Percentiles rank a stretch among this genome's conserved stretches.
phyloP scores from a whole-genome alignment of 2,329 filamentous ascomycete genomes.

The Aschersonia sp. region DNA sequence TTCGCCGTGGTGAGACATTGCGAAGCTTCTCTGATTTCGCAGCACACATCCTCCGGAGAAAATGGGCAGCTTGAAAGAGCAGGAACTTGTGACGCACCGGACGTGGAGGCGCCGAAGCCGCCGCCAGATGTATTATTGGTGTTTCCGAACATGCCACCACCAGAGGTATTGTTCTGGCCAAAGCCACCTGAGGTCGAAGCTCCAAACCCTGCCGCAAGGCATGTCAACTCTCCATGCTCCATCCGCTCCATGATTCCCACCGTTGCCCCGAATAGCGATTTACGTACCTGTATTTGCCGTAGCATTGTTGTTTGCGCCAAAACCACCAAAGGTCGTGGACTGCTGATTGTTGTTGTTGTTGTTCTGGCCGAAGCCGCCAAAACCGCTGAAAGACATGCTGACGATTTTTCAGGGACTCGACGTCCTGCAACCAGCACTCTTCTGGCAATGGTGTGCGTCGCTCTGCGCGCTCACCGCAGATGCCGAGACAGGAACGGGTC shows the following conservation, averaged over 20 bases:
- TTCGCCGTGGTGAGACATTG: not conserved
- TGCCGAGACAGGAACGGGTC: no score
- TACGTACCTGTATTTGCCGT: conserved; percentile 34
- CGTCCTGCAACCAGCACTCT: not conserved
- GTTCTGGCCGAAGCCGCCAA: conserved; percentile 44
- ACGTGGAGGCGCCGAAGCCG: conserved; percentile 19
- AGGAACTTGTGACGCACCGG: conserved; percentile 13
- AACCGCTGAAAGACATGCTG: conserved; percentile 42
- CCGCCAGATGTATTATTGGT: conserved; percentile 12
- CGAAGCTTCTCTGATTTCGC: not conserved
- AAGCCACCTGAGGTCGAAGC: conserved; percentile 24
- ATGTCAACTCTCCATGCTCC: conserved; percentile 11
- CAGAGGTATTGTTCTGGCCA: conserved; percentile 21
- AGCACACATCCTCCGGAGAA: not conserved
- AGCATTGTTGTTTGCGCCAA: conserved; percentile 28
- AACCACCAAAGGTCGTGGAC: conserved; percentile 40
- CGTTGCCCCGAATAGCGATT: not conserved
- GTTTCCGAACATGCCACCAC: conserved; percentile 30
- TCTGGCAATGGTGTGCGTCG: not conserved
- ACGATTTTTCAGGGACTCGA: conserved; percentile 3
- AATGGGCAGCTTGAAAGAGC: not conserved
- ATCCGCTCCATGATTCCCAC: conserved; percentile 4
- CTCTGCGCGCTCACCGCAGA: no score
- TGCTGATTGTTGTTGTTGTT: conserved; percentile 25
- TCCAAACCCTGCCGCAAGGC: conserved; percentile 14